Base-by-base conservation (phyloP, 495 filamentous ascomycete species). In the Sordaria brevicollis region DNA sequence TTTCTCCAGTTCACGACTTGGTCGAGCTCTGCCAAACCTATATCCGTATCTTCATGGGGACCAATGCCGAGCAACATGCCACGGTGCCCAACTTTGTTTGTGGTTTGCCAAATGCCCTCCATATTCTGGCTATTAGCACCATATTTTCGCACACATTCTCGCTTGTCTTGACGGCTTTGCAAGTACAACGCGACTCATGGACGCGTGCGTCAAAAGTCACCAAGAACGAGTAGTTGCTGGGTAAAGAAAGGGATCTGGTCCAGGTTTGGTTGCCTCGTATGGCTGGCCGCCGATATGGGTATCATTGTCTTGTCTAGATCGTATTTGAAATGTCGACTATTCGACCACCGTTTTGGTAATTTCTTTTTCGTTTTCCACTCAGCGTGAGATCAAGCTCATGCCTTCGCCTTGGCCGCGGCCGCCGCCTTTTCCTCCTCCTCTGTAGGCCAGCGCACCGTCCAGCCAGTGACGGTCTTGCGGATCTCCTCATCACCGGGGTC, bases 401-500 rank as follows among this genome's bases (percentile, higher is more conserved):
- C 49, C 5, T 57, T 11, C 49, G 49, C 49, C 49, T 57, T 57
- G 49, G 49, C n/a, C n/a, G 11, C 11, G 35, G 35, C 49, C 38
- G 37, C 70, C 29, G 38, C 35, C 43, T 57, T 70, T 38, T 67
- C 72, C 41, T 74, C 76, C 41, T 74, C 76, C 67, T 76, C 72
- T 1, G 49, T 62, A 1, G 79, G 77, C 87, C 87, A 88, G 68
- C 75, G 75, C 39, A 97, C 73, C 71, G 88, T 86, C 83, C 90
- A 97, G 37, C 92, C 92, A 80, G 90, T 94, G 2, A 96, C 93
- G 17, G 91, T 94, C 79, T 89, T 86, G 66, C 91, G 83, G 62
- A 96, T 78, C 70, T 83, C 86, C 77, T 91, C 87, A 80, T 94
- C 90, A 66, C 94, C 94, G 10, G 85, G 87, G 77, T 98, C 94